A percentile compares a stretch with the other conserved stretches of the same genome.
Conservation (phyloP, 2,329 filamentous ascomycete genomes). For the Microsporum canis region DNA sequence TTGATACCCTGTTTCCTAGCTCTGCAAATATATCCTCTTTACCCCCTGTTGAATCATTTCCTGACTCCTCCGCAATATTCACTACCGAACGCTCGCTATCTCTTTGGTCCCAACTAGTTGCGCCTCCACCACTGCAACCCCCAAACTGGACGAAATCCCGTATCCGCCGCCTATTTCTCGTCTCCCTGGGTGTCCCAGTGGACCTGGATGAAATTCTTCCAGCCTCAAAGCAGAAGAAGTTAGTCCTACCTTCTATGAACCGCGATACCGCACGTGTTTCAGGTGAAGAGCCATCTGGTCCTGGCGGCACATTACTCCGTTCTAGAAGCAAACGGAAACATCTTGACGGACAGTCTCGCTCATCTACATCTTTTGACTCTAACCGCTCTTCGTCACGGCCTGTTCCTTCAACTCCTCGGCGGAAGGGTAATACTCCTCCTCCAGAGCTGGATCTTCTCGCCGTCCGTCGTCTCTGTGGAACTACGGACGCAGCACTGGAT, state of each 20-base stretch:
- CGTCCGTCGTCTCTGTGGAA: conserved; percentile 66
- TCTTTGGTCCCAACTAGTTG: conserved; percentile 91
- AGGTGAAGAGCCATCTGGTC: conserved; percentile 24
- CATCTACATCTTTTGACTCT: conserved; percentile 19
- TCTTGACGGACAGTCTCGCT: conserved; percentile 12
- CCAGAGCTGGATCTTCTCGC: conserved; percentile 70
- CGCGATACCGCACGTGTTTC: conserved; percentile 45
- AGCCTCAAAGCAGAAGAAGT: conserved; percentile 94
- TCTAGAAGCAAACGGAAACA: conserved; percentile 15
- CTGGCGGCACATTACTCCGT: conserved; percentile 21
- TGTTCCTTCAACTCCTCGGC: conserved; percentile 20
- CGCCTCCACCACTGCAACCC: conserved; percentile 84
- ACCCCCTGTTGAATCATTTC: conserved; percentile 30
- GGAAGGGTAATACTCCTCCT: conserved; percentile 49
- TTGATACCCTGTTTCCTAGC: conserved; percentile 36
- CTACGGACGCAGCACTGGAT: conserved; percentile 69
- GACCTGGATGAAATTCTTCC: conserved; percentile 96
- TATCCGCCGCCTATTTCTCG: conserved; percentile 86
- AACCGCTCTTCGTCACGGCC: conserved; percentile 22
- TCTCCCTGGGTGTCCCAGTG: conserved; percentile 89
- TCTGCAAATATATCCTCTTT: conserved; percentile 28
- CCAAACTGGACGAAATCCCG: conserved; percentile 97
- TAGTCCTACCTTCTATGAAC: conserved; percentile 74
- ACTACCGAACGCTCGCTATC: conserved; percentile 78
- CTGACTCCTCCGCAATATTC: conserved; percentile 50